Evolutionary conservation across 2,329 filamentous ascomycete species (phyloP), one percentile per base, ranked within the genome.

Genomic region (Diplodia scrobiculata): DNA sequence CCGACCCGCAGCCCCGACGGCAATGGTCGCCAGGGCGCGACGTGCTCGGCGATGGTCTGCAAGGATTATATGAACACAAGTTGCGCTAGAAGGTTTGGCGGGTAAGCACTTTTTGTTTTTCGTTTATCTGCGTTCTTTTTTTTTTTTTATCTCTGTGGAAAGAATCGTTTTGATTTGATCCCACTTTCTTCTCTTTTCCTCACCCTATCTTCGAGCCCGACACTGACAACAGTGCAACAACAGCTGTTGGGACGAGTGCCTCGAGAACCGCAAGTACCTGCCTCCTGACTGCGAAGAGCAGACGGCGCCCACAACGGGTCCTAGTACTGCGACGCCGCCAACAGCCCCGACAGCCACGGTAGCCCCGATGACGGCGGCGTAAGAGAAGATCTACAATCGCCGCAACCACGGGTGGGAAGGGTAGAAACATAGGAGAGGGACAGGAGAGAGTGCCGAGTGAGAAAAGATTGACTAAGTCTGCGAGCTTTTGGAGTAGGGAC

Each of bases 211-310:
- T 9, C 3, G 10, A 3, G 10, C 0, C 3, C 10, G 11, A 25
- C 19, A 32, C 17, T 53, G 2, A 55, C 32, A 10, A 53, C 3
- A 19, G 14, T 55, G 10, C 1, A n/a, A 9, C 14, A 4, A 17
- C 34, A 62, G 58, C 1, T 62, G 58, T 9, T 62, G 58, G 58
- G 29, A 62, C n/a, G n/a, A 9, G 41, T 62, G 58, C 45, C 17
- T 36, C 27, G 58, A 62, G 45, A 32, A 62, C 17, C 58, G 58
- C 11, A 10, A 50, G 45, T 62, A 62, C 19, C 14, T 62, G 5
- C n/a, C 34, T 50, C 58, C 58, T 4, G 41, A 29, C 3, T 62
- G 58, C 29, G 6, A 13, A 2, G 58, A 17, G 17, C 14, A 5
- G n/a, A 14, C 41, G 19, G 17, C 25, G 4, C 13, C 25, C 38